Evolutionary conservation across 176 grass and related monocot genomes (phyloP).

Genomic region (Oryza australiensis): DNA sequence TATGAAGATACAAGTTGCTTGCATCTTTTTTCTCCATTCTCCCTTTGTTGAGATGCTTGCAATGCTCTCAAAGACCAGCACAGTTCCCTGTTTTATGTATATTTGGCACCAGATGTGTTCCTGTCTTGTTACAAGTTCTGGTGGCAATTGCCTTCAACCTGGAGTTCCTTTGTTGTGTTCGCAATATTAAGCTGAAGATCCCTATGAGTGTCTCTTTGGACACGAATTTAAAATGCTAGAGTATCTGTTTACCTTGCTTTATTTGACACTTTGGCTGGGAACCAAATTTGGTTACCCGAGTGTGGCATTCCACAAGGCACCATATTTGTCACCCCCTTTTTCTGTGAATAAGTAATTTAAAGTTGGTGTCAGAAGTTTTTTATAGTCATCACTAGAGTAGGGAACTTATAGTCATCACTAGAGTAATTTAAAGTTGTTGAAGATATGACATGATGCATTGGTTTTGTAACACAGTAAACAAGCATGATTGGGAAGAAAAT

Average conservation of each 20-base stretch:
- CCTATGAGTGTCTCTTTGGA: background rate
- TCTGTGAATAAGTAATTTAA: constrained; percentile 1
- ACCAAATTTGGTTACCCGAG: constrained; percentile 13
- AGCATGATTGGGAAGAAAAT: background rate
- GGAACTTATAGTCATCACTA: background rate
- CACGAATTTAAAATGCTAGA: too few relatives aligned
- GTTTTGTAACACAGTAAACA: background rate
- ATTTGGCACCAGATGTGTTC: background rate
- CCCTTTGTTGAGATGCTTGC: background rate
- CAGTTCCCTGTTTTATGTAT: background rate
- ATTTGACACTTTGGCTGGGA: constrained; percentile 6
- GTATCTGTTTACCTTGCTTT: background rate
- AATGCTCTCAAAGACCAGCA: background rate
- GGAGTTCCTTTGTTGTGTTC: background rate
- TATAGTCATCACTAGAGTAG: background rate
- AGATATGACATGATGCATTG: background rate
- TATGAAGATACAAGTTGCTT: background rate
- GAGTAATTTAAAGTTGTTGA: constrained; percentile 3
- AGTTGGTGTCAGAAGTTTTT: background rate
- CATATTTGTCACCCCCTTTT: background rate
- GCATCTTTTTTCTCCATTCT: background rate
- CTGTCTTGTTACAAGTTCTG: background rate
- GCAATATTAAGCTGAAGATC: constrained; percentile 1
- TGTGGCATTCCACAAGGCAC: constrained; percentile 1
- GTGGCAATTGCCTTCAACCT: background rate